Conservation (phyloP, 2,329 filamentous ascomycete genomes). For the Cercospora sojina region DNA sequence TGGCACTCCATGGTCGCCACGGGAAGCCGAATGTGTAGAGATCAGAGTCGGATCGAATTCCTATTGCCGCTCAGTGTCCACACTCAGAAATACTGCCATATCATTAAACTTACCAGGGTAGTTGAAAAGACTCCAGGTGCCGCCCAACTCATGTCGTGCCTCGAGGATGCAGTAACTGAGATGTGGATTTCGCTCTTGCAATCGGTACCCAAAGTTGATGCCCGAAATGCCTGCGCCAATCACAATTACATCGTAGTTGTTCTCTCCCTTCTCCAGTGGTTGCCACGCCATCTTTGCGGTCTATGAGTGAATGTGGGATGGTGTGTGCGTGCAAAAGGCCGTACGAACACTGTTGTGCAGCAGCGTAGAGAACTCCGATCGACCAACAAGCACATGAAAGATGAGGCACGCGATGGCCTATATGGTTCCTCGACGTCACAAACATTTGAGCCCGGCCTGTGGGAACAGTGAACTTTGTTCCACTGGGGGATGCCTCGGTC, state of each 20-base stretch:
- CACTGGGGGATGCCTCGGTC: constrained; percentile 8
- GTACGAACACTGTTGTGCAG: not conserved
- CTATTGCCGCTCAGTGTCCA: not conserved
- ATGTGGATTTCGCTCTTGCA: constrained; percentile 49
- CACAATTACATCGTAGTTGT: constrained; percentile 54
- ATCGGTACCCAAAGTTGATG: constrained; percentile 69
- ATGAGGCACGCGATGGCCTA: constrained; percentile 13
- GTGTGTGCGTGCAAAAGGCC: not conserved
- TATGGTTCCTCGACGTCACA: constrained; percentile 10
- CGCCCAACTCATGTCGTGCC: constrained; percentile 63
- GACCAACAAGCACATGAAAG: not conserved
- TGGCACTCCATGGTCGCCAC: constrained; percentile 66
- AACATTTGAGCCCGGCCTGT: not conserved
- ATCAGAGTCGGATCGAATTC: constrained; percentile 58
- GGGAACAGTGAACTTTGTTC: not conserved
- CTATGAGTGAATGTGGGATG: not conserved
- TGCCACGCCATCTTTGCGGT: constrained; percentile 27
- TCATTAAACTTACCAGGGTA: constrained; percentile 53
- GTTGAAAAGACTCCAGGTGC: constrained; percentile 76
- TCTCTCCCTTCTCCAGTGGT: constrained; percentile 24
- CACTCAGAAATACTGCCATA: not conserved
- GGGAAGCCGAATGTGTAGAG: constrained; percentile 58
- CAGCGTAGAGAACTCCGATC: not conserved
- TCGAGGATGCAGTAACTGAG: constrained; percentile 67
- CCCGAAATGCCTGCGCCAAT: constrained; percentile 73